A percentile compares a stretch with the other conserved stretches of the same genome.
phyloP scores from a whole-genome alignment of 2,329 filamentous ascomycete genomes.

The Colletotrichum sidae region DNA sequence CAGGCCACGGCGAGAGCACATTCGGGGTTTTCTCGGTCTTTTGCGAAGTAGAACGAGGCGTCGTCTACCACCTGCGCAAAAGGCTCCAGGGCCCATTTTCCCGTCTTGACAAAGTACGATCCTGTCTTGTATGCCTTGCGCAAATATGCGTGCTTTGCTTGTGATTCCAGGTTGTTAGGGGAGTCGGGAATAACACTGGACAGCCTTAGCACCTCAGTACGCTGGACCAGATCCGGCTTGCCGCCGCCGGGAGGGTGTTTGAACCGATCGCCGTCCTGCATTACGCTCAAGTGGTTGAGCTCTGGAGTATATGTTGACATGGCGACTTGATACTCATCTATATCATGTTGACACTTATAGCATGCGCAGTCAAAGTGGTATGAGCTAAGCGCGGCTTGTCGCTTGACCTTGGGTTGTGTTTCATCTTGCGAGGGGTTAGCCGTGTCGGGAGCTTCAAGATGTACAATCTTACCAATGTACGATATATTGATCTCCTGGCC shows the following conservation, averaged over 20 bases:
- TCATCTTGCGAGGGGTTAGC: constrained; percentile 52
- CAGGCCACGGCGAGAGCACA: constrained; percentile 60
- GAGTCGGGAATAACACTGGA: constrained; percentile 6
- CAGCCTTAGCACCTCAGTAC: constrained; percentile 1
- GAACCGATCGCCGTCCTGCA: constrained; percentile 49
- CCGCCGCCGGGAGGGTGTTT: constrained; percentile 13
- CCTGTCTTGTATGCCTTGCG: constrained; percentile 51
- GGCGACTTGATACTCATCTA: constrained; percentile 66
- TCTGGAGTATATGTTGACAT: constrained; percentile 50
- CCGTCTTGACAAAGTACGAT: constrained; percentile 49
- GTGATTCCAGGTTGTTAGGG: constrained; percentile 3
- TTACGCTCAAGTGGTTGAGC: constrained; percentile 59
- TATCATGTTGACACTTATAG: constrained; percentile 59
- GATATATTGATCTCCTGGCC: constrained; percentile 71
- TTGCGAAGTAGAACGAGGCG: constrained; percentile 57
- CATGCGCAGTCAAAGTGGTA: constrained; percentile 68
- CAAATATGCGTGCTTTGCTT: constrained; percentile 43
- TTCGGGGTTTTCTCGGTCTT: constrained; percentile 51
- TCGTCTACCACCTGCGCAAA: constrained; percentile 58
- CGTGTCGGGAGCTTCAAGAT: neutral
- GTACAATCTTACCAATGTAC: constrained; percentile 63
- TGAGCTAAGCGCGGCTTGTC: constrained; percentile 55
- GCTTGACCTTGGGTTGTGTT: constrained; percentile 55
- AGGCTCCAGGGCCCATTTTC: constrained; percentile 63
- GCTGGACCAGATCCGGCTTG: constrained; percentile 1